Percentiles rank a stretch among this genome's conserved stretches.
Evolutionary conservation across 495 filamentous ascomycete species (phyloP).

Genomic region (Aspergillus wentii): DNA sequence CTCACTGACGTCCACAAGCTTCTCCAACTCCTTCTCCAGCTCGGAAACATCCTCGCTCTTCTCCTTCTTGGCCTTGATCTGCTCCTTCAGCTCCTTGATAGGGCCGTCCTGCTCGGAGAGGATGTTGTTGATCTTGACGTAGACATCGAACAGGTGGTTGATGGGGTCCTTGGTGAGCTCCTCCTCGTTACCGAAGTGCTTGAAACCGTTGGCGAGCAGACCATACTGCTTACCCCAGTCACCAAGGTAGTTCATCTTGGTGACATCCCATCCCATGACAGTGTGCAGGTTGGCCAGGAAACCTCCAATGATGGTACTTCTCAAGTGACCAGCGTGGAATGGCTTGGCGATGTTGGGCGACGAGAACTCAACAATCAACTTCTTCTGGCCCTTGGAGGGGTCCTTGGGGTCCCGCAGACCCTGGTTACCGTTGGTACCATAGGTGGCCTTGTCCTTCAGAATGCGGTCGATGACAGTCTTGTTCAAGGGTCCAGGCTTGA

Average conservation of each 20-base stretch:
- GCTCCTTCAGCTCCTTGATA: conserved; percentile 53
- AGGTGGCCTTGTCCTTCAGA: conserved; percentile 54
- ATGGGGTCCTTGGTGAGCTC: conserved; percentile 58
- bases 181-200: conserved; percentile 59
- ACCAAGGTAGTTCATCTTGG: conserved; percentile 70
- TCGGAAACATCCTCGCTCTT: conserved; percentile 41
- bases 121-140: conserved; percentile 58
- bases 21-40: conserved; percentile 45
- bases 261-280: conserved; percentile 66
- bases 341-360: conserved; percentile 74
- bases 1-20: conserved; percentile 50
- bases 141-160: conserved; percentile 65
- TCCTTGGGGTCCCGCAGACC: conserved; percentile 66
- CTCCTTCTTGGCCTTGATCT: conserved; percentile 49
- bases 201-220: conserved; percentile 63
- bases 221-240: conserved; percentile 79
- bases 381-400: conserved; percentile 66
- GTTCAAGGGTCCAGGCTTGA: conserved; percentile 55
- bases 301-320: conserved; percentile 72
- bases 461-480: conserved; percentile 60
- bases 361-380: conserved; percentile 66
- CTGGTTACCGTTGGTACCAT: conserved; percentile 59
- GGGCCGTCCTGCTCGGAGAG: conserved; percentile 47
- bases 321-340: conserved; percentile 68
- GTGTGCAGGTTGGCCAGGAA: conserved; percentile 67